These are phyloP conservation scores for Kandelia obovata DNA, from an alignment of 345 rosid species.

Conservation along the genomic window DNA sequence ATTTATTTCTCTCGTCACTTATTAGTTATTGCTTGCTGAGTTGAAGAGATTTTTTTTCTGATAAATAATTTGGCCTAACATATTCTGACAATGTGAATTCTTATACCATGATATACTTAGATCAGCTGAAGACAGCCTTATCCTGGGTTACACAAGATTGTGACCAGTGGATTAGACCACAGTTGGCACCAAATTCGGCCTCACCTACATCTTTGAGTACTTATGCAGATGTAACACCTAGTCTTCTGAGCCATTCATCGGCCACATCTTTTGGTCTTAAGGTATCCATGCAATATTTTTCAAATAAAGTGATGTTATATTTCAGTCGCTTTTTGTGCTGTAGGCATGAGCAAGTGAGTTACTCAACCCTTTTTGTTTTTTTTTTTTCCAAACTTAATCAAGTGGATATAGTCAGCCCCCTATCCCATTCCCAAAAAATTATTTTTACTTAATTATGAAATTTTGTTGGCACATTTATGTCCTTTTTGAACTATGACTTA, in stretches of 20 bases:
- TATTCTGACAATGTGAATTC: not conserved
- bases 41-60: not conserved
- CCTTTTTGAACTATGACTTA: not conserved
- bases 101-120: slow-evolving; percentile 39
- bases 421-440: not conserved
- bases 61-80: slow-evolving; percentile 1
- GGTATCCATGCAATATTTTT: slow-evolving; percentile 42
- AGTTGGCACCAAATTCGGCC: slow-evolving; percentile 39
- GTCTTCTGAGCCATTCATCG: slow-evolving; percentile 45
- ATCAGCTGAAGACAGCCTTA: slow-evolving; percentile 76
- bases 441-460: not conserved
- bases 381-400: not conserved
- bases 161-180: slow-evolving; percentile 89
- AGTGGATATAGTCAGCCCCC: not conserved
- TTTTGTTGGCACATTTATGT: no score
- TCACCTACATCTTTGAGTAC: slow-evolving; percentile 45
- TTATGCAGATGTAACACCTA: slow-evolving; percentile 60
- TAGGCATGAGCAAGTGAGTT: slow-evolving; percentile 5
- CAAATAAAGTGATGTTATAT: not conserved
- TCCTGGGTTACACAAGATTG: slow-evolving; percentile 85
- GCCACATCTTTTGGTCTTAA: slow-evolving; percentile 71
- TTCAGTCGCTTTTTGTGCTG: not conserved
- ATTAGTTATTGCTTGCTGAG: no score
- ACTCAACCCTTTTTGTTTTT: not conserved
- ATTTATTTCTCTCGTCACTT: no score